phyloP scores from a whole-genome alignment of 371 early-diverging fungal species.

The Mucor saturninus region DNA sequence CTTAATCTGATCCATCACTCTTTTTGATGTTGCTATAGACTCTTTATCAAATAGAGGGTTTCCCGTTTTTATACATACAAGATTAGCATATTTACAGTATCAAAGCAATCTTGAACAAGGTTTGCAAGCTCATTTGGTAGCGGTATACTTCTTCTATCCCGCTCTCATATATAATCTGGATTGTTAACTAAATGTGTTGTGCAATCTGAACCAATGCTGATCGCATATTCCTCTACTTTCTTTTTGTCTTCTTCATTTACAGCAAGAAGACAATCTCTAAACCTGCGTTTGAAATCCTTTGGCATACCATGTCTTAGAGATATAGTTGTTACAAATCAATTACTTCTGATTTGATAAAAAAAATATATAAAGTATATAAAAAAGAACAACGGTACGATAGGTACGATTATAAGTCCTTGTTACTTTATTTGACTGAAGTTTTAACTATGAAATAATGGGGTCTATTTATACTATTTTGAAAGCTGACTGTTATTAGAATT shows the following conservation, averaged over 20 bases:
- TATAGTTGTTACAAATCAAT: too few species aligned
- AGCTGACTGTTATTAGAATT: too few species aligned
- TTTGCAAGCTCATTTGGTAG: neutral
- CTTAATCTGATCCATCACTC: conserved; percentile 1
- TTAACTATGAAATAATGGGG: too few species aligned
- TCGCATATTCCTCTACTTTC: conserved; percentile 6
- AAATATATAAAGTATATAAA: too few species aligned
- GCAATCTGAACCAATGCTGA: neutral
- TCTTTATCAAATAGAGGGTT: conserved; percentile 1
- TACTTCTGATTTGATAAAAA: too few species aligned
- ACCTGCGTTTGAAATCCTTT: too few species aligned
- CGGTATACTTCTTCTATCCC: conserved; percentile 5
- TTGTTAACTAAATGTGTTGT: conserved; percentile 1
- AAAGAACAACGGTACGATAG: too few species aligned
- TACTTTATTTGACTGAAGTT: too few species aligned
- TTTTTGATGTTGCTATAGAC: too few species aligned
- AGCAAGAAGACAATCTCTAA: neutral
- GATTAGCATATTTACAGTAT: neutral
- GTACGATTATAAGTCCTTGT: too few species aligned
- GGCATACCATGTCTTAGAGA: too few species aligned
- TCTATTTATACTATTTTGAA: too few species aligned
- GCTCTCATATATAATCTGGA: neutral
- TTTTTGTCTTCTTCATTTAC: conserved; percentile 9
- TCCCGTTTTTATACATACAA: conserved; percentile 1
- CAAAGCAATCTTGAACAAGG: neutral